These are phyloP conservation scores for Tetraselmis chui DNA, from an alignment of 139 green algal species.

Conservation along the genomic window DNA sequence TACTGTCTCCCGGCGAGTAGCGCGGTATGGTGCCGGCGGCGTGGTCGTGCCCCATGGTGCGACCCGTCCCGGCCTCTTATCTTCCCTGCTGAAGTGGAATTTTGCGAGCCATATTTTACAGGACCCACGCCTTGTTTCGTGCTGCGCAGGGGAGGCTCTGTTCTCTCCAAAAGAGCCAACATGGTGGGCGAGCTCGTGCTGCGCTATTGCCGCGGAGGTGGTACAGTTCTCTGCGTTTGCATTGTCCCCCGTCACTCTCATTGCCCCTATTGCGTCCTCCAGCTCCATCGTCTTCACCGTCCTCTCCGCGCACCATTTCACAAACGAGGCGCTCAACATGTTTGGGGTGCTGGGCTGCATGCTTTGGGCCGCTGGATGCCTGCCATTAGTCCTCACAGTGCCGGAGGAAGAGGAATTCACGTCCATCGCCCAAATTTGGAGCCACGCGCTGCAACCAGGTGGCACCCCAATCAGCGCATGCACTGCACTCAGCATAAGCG, in stretches of 20 bases:
- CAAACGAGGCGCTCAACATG: background rate
- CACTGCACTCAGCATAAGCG: too few species aligned
- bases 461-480: too few species aligned
- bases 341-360: background rate
- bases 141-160: background rate
- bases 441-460: background rate
- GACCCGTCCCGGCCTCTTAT: too few species aligned
- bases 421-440: background rate
- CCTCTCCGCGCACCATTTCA: background rate
- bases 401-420: background rate
- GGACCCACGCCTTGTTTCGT: too few species aligned
- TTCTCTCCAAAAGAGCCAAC: background rate
- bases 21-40: background rate
- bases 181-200: background rate
- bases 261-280: background rate
- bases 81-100: too few species aligned
- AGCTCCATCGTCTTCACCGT: background rate
- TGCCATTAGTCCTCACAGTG: background rate
- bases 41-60: too few species aligned
- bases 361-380: background rate
- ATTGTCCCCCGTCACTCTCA: background rate
- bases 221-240: background rate
- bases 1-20: background rate
- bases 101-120: too few species aligned
- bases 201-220: background rate